Evolutionary conservation across 2,329 filamentous ascomycete species (phyloP), one percentile per base, ranked within the genome.

Genomic region (Pyrenochaeta sp.): DNA sequence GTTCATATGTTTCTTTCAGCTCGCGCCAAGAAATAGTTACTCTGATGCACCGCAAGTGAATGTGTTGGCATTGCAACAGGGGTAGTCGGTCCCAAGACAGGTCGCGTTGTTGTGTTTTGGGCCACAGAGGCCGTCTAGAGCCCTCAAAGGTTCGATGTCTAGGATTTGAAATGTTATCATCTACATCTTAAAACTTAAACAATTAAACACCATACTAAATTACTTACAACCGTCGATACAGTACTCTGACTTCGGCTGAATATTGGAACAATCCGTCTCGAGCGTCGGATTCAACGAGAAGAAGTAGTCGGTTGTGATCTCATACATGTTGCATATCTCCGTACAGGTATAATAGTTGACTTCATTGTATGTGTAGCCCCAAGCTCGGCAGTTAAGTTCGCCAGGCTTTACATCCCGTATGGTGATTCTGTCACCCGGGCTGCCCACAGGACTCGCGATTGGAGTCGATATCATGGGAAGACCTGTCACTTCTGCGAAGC

Each of bases 31-130:
- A n/a, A n/a, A n/a, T n/a, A n/a, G n/a, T 27, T 35, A 17, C 23
- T 26, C 29, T 9, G 9, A 21, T 35, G 19, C 6, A 13, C 35
- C 39, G 30, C 48, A 40, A 28, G 43, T 45, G 21, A 30, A 41
- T 22, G 50, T 50, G 14, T 41, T 41, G 14, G 14, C 35, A 38
- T 51, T 48, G 35, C 44, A 51, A 21, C 48, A 51, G 24, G 41
- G 62, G n/a, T 35, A 21, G 3, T 53, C 47, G n/a, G 48, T 54
- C 11, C 65, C 67, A 21, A 61, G 17, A 39, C 68, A 72, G 3
- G 68, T 67, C 6, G 67, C 62, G 41, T 69, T 65, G 14, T 59
- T 57, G 49, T 71, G 35, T 7, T 35, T 35, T 10, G 64, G 67
- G 14, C 69, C 69, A 36, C 67, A 72, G 21, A 56, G 31, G 3